Base-by-base conservation (phyloP, 306 rosid species). In the Neltuma alba region DNA sequence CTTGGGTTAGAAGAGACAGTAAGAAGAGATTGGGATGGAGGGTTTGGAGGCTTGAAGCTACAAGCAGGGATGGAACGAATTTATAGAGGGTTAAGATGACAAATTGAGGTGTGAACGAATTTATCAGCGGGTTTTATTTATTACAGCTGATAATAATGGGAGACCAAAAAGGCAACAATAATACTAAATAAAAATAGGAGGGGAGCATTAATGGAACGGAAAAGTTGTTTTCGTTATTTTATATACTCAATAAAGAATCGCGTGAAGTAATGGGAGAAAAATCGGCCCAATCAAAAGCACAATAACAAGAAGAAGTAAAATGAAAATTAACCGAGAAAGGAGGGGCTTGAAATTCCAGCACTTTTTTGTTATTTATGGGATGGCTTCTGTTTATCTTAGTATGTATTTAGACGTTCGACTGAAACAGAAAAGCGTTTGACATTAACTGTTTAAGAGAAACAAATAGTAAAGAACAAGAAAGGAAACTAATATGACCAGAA, bases 71-170 rank as follows among this genome's bases (percentile, higher is more conserved):
- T 18, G 75, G 4, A 25, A 8, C 9, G 81, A 73, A 73, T 85
- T 82, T 82, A 81, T 85, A 81, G 86, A 34, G 47, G 60, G 84
- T 40, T 42, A 48, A 30, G 64, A 58, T 50, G 41, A 34, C 25
- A 63, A 31, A 27, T 7, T 28, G 44, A 73, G 8, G 80, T 83
- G 87, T 79, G 84, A 79, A 87, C 75, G 55, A 18, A 16, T 16
- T 16, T 16, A 48, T 15, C 21, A 1, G 55, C 1, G 55, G 55
- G 21, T 16, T 27, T 27, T 50, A 23, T 82, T 85, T 72, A 77
- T 72, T 76, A 74, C 34, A 7, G 27, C 25, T 0, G 40, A 76
- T 42, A 41, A 73, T 34, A 50, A 42, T 42, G 18, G 54, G 38
- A 23, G 34, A 54, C 62, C 23, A 52, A 65, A 45, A 65, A 11